Evolutionary conservation across 345 rosid genomes (phyloP), one percentile per base, ranked within the genome.

Genomic region (Melastoma malabathricum): DNA sequence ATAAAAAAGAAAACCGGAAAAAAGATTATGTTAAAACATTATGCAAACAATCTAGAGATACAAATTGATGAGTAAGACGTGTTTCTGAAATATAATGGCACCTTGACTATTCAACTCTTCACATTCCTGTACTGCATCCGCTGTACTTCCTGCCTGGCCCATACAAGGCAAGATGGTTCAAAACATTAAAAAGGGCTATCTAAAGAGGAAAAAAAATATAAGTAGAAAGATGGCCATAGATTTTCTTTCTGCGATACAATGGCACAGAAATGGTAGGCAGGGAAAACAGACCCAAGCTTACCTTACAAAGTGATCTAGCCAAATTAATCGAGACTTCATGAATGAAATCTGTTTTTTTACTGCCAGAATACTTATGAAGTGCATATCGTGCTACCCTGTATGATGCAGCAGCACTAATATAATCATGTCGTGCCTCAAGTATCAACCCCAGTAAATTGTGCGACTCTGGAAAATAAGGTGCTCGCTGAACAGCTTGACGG

Each of bases 361-460:
- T 50, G 14, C 48, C 75, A 8, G 70, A 57, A 57, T 68, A 78
- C 53, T 68, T 56, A 45, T 56, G 62, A 70, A 75, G 67, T 43
- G 82, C 77, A 62, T 61, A 67, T 47, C 67, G 77, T 51, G 89
- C 84, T 65, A 77, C 54, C 68, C 72, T 75, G 72, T 84, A 92
- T 0, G 85, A 82, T 63, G 77, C 59, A 64, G 65, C 51, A 65
- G 96, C 93, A 58, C 73, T 61, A 48, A 68, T 59, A 77, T 80
- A 82, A 50, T 82, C 80, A 48, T 13, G 59, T 23, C 76, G 81
- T 66, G 93, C 84, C 77, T 92, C 98, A 64, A 77, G 81, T 49
- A 79, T 78, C 51, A 92, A 77, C 51, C 96, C 96, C 46, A 79
- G 74, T 62, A 92, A 66, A 61, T 92, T 92, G 70, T 84, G 98